phyloP scores from a whole-genome alignment of 768 basidiomycete species.

The Cyclocybe cylindracea region DNA sequence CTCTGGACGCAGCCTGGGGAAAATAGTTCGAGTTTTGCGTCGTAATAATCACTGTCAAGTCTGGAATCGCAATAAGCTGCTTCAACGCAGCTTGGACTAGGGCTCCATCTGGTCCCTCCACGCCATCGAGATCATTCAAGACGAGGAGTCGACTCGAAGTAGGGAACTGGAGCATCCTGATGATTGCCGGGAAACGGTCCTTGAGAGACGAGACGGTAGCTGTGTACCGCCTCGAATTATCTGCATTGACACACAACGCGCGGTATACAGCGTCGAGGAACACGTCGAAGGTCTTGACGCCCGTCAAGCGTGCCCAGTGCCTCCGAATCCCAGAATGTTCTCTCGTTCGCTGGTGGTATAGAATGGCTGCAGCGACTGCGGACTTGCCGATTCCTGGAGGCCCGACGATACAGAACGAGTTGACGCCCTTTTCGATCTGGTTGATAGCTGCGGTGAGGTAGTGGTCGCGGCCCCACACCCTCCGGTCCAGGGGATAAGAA shows the following conservation, averaged over 20 bases:
- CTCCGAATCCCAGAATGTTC: slow-evolving; percentile 6
- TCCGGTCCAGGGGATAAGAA: neutral
- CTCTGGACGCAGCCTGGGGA: neutral
- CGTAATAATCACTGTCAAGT: slow-evolving; percentile 9
- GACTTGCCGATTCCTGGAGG: slow-evolving; percentile 12
- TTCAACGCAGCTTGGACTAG: slow-evolving; percentile 3
- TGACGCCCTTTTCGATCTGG: neutral
- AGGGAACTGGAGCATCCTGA: neutral
- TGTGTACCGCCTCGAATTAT: neutral
- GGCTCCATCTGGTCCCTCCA: slow-evolving; percentile 1
- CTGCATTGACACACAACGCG: neutral
- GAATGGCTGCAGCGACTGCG: slow-evolving; percentile 2
- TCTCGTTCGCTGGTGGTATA: slow-evolving; percentile 3
- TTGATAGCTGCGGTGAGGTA: neutral
- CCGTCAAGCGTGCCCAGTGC: slow-evolving; percentile 4
- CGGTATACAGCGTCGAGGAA: neutral
- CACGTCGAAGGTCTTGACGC: neutral
- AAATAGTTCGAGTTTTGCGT: slow-evolving; percentile 4
- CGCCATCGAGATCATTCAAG: slow-evolving; percentile 9
- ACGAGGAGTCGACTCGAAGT: slow-evolving; percentile 1
- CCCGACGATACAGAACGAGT: slow-evolving; percentile 4
- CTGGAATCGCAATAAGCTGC: neutral
- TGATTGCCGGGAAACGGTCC: neutral
- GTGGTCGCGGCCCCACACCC: neutral
- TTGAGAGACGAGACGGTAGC: neutral